Conservation (phyloP, 179 eudicot species). For the Sideroxylon spinosum region DNA sequence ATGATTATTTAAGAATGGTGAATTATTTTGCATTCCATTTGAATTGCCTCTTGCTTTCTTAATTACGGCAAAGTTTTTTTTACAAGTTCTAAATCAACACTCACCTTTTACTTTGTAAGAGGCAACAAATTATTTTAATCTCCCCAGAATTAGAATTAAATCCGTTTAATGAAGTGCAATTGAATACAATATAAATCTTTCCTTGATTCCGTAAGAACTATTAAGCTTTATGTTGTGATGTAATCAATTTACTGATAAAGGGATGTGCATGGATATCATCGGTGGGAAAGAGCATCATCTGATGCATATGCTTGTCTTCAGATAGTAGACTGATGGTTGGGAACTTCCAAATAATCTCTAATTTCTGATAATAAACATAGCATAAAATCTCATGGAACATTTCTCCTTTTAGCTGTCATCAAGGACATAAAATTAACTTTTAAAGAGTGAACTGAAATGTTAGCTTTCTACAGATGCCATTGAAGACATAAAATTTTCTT, state of each 20-base stretch:
- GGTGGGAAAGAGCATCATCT: not conserved
- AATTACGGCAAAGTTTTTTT: not conserved
- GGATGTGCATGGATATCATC: not conserved
- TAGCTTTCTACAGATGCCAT: not conserved
- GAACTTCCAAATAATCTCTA: no score
- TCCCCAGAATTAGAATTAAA: no score
- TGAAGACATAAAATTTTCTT: not conserved
- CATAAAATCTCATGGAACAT: not conserved
- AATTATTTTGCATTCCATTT: constrained; percentile 19
- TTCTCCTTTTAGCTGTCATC: not conserved
- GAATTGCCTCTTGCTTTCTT: not conserved
- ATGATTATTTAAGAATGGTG: constrained; percentile 87
- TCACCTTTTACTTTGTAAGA: not conserved
- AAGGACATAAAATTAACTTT: not conserved
- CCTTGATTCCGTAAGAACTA: not conserved
- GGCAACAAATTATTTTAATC: not conserved
- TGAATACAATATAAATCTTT: not conserved
- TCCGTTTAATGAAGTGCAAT: not conserved
- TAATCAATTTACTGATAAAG: not conserved
- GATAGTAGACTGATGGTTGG: no score
- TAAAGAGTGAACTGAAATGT: not conserved
- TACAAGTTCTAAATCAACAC: not conserved
- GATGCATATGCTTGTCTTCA: not conserved
- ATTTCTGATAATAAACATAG: not conserved
- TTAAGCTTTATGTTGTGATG: not conserved